A percentile compares a stretch with the other conserved stretches of the same genome.
Conservation (phyloP, 1,284 basidiomycete species). For the Marasmius fiardii region DNA sequence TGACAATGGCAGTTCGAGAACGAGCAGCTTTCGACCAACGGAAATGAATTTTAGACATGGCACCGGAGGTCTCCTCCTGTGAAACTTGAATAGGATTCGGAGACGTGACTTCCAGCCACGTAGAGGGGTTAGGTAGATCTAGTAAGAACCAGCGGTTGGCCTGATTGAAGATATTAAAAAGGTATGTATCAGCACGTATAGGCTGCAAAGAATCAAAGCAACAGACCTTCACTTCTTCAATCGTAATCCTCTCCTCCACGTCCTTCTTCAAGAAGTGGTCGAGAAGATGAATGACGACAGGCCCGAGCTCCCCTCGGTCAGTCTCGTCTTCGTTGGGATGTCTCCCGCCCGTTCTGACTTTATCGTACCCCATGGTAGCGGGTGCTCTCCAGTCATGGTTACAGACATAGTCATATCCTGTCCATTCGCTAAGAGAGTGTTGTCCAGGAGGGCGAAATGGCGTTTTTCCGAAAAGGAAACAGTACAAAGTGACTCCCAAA, state of each 20-base stretch:
- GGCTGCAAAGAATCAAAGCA: not conserved
- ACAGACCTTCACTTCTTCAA: conserved; percentile 84
- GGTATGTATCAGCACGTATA: not conserved
- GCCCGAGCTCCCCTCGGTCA: conserved; percentile 2
- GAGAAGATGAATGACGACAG: conserved; percentile 67
- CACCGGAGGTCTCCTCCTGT: conserved; percentile 77
- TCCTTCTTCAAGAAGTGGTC: conserved; percentile 84
- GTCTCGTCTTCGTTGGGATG: conserved; percentile 25
- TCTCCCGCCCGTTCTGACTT: conserved; percentile 59
- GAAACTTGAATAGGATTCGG: conserved; percentile 53
- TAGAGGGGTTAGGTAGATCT: conserved; percentile 66
- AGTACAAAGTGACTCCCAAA: conserved; percentile 95
- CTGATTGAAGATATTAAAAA: conserved; percentile 29
- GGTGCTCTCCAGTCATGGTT: conserved; percentile 75
- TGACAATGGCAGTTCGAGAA: not conserved
- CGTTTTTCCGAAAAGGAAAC: conserved; percentile 84
- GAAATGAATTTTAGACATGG: conserved; percentile 63
- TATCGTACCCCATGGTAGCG: conserved; percentile 74
- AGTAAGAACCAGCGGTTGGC: conserved; percentile 74
- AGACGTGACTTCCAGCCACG: conserved; percentile 82
- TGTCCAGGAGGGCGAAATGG: conserved; percentile 54
- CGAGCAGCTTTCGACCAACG: conserved; percentile 27
- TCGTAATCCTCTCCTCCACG: conserved; percentile 70
- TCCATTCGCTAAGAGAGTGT: conserved; percentile 58
- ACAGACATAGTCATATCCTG: conserved; percentile 84